Evolutionary conservation across 75 land plant species (phyloP), one percentile per base, ranked within the genome.

Genomic region (Picea sitchensis): DNA sequence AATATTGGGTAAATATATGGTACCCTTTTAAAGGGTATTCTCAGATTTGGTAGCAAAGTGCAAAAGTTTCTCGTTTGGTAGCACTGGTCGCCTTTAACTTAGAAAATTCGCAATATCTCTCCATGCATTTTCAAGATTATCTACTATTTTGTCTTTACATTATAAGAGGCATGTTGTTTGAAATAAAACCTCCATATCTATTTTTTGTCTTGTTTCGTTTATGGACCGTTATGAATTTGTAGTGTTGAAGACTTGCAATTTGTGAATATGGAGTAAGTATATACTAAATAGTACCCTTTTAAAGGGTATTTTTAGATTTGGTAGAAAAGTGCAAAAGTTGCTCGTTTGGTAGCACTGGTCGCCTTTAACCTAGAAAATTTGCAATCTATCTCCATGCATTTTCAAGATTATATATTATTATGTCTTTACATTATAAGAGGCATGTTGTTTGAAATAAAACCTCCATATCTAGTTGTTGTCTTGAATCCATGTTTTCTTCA

Each of bases 221-320:
- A 77, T 91, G 67, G 93, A 91, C 64, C 87, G 83, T 20, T 91
- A 91, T 38, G 89, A 89, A 18, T 78, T 91, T 32, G 85, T 91
- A 13, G 89, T 89, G 65, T 26, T 26, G 26, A 26, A 26, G 26
- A 26, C 26, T 26, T 26, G 26, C 26, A 26, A 26, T 26, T 26
- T 26, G 26, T 26, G 26, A 26, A 26, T 26, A 26, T 26, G 26
- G 26, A 0, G 26, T 26, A 26, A 26, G 26, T 26, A 26, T 26
- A 26, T 26, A 26, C n/a, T n/a, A n/a, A n/a, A n/a, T n/a, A n/a
- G 14, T n/a, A 74, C 3, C 44, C 44, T 41, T 41, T 41, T 41
- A 41, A 4, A 41, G 44, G 44, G 44, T 41, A 74, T 26, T 13
- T 32, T 47, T 23, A 23, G 76, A 51, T 56, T 74, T 0, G 2